Evolutionary conservation across 495 filamentous ascomycete genomes (phyloP), one percentile per base, ranked within the genome.

Genomic region (Tetracladium marchalianum): DNA sequence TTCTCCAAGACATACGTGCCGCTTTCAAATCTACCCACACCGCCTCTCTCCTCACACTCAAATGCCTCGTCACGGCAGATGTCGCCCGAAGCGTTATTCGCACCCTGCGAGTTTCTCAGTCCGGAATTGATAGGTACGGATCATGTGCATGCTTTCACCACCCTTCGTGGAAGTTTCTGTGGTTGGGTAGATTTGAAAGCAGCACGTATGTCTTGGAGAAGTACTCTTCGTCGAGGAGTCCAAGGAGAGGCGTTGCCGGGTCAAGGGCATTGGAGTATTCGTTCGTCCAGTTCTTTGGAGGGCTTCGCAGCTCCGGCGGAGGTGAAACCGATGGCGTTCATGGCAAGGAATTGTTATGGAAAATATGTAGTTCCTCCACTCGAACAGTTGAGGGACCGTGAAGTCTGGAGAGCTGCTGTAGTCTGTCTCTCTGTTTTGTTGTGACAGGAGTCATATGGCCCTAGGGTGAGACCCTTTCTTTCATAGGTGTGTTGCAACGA

Each of bases 11-110:
- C 69, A 44, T 81, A 77, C 57, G 70, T 70, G 27, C 77, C 77
- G 12, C 61, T 81, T 24, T 79, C 76, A 5, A 75, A 73, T 52
- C 66, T 81, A 22, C 77, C 77, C 15, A 81, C 77, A 7, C 77
- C 77, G 31, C 77, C 77, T 27, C 68, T 65, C 6, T 74, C 73
- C 17, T 67, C 67, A 19, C 15, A 43, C 19, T 35, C 41, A 34
- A 54, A 41, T 19, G 52, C 52, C 37, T 54, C 52, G 11, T 48
- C 44, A 12, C 39, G 22, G 22, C 53, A 71, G 62, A 43, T 11
- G 3, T 38, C 44, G 60, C 70, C 46, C 47, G 49, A 61, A 24
- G 42, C 61, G 45, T 51, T 62, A 38, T 55, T 68, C 44, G 36
- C 39, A 4, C 17, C 39, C 16, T 67, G 65, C 48, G 68, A 75